Percentiles rank a stretch among this genome's conserved stretches.
Evolutionary conservation across 2,329 filamentous ascomycete species (phyloP).

Genomic region (Aspergillus novofumigatus): DNA sequence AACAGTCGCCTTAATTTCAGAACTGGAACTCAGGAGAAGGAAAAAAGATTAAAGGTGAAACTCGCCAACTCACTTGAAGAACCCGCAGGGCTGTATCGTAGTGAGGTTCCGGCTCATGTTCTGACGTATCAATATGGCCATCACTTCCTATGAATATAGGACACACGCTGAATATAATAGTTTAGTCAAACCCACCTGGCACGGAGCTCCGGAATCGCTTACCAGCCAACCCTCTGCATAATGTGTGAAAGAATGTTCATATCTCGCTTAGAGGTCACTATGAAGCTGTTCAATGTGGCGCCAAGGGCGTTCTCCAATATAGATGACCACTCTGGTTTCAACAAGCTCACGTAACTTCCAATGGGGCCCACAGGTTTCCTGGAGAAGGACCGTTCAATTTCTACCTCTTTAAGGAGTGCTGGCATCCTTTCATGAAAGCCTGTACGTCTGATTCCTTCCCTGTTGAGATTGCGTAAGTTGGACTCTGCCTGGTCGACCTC

Average conservation of each 20-base stretch:
- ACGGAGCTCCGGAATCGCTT: conserved; percentile 17
- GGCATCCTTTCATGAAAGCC: conserved; percentile 63
- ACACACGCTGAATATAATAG: conserved; percentile 38
- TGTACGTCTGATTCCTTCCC: conserved; percentile 57
- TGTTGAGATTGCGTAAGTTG: conserved; percentile 50
- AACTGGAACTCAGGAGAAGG: neutral
- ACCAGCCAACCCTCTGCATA: conserved; percentile 59
- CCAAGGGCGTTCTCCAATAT: conserved; percentile 77
- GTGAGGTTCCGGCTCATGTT: conserved; percentile 67
- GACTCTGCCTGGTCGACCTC: conserved; percentile 54
- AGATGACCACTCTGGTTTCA: conserved; percentile 75
- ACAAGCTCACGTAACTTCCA: conserved; percentile 70
- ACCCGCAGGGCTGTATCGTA: conserved; percentile 77
- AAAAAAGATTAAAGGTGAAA: neutral
- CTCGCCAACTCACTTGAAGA: conserved; percentile 50
- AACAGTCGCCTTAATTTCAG: neutral
- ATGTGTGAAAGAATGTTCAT: conserved; percentile 63
- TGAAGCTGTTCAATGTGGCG: conserved; percentile 66
- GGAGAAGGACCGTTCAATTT: conserved; percentile 64
- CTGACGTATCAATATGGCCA: conserved; percentile 52
- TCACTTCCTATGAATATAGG: conserved; percentile 63
- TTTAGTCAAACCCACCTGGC: conserved; percentile 11
- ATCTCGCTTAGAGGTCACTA: conserved; percentile 74
- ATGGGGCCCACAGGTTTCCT: conserved; percentile 77
- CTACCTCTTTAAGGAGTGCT: conserved; percentile 63